A percentile compares a stretch with the other conserved stretches of the same genome.
Conservation (phyloP, 2,329 filamentous ascomycete species). For the Dendrostoma leiphaemia region DNA sequence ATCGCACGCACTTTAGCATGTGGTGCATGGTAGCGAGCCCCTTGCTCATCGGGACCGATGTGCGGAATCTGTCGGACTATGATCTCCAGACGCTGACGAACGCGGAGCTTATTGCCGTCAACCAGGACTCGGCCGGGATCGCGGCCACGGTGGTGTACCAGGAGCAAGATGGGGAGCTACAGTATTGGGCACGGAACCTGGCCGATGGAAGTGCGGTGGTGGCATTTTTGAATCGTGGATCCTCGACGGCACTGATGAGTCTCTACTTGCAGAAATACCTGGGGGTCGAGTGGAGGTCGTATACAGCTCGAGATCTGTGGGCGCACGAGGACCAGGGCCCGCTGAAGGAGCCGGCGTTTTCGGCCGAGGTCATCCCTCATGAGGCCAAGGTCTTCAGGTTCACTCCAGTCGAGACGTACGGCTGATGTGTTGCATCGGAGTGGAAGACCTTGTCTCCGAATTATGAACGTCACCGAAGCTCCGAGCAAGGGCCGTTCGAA, state of each 20-base stretch:
- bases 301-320: slow-evolving; percentile 13
- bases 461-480: too few relatives aligned
- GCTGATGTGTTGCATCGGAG: too few relatives aligned
- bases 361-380: slow-evolving; percentile 13
- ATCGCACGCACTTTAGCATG: slow-evolving; percentile 8
- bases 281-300: slow-evolving; percentile 11
- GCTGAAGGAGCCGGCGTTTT: slow-evolving; percentile 4
- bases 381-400: slow-evolving; percentile 12
- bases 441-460: too few relatives aligned
- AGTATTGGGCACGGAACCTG: slow-evolving; percentile 10
- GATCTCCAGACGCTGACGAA: slow-evolving; percentile 13
- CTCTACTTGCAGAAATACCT: slow-evolving; percentile 7
- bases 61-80: neutral
- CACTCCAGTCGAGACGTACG: neutral
- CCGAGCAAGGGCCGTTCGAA: too few relatives aligned
- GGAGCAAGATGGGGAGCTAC: slow-evolving; percentile 1
- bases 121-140: slow-evolving; percentile 1
- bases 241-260: slow-evolving; percentile 2
- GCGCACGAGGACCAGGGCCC: slow-evolving; percentile 6
- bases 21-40: slow-evolving; percentile 13
- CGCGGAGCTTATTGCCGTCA: slow-evolving; percentile 11
- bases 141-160: slow-evolving; percentile 5
- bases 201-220: slow-evolving; percentile 6
- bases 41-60: slow-evolving; percentile 7
- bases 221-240: slow-evolving; percentile 11